These are phyloP conservation scores for Spirogloea muscicola DNA, from an alignment of 139 green algal species.

Conservation along the genomic window DNA sequence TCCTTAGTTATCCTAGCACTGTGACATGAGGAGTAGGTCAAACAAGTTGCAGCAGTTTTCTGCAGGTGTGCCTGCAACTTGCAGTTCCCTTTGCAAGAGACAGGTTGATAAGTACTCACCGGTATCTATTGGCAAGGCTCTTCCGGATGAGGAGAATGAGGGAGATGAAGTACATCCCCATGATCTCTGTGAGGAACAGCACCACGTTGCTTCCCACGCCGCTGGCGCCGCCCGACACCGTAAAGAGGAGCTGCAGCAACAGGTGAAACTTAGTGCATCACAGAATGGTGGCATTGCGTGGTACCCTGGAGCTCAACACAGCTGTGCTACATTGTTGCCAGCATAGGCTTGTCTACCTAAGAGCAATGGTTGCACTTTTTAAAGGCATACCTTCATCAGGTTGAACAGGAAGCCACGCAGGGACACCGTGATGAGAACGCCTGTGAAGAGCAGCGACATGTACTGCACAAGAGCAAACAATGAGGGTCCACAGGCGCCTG, in stretches of 20 bases:
- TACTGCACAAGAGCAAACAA: too few relatives aligned
- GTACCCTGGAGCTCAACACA: too few relatives aligned
- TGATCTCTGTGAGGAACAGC: slow-evolving; percentile 50
- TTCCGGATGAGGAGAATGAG: slow-evolving; percentile 47
- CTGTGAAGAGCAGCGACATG: slow-evolving; percentile 46
- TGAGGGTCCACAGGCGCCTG: too few relatives aligned
- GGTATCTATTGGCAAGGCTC: slow-evolving; percentile 38
- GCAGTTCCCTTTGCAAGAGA: neutral
- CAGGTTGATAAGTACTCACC: slow-evolving; percentile 7
- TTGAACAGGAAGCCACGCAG: slow-evolving; percentile 46
- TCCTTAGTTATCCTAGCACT: too few relatives aligned
- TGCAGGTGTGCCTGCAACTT: neutral
- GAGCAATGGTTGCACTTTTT: neutral
- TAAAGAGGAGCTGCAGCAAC: slow-evolving; percentile 39
- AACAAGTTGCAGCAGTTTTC: slow-evolving; percentile 1
- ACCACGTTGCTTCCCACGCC: slow-evolving; percentile 32
- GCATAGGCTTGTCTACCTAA: neutral
- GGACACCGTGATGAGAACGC: slow-evolving; percentile 42
- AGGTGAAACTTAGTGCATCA: too few relatives aligned
- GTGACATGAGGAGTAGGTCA: too few relatives aligned
- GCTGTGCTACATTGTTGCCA: too few relatives aligned
- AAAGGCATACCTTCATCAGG: slow-evolving; percentile 48
- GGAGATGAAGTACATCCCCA: slow-evolving; percentile 53
- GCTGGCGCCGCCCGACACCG: slow-evolving; percentile 30
- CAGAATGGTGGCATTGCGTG: too few relatives aligned